Evolutionary conservation across 1,284 basidiomycete genomes (phyloP).

Genomic region (Cryptococcus hybrid): DNA sequence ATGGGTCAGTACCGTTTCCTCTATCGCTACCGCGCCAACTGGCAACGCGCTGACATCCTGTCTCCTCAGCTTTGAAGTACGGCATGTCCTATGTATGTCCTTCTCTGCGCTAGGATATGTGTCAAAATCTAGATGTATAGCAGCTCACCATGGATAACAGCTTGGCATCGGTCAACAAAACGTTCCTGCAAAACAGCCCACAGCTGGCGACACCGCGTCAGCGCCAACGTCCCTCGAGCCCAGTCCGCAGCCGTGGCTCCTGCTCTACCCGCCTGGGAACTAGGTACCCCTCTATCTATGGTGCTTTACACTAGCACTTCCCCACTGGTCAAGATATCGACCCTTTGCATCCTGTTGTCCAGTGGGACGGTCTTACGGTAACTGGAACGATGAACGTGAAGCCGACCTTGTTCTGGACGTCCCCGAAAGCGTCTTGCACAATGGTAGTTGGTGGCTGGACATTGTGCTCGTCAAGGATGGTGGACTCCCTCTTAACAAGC

Average conservation of each 20-base stretch:
- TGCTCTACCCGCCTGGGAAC: constrained; percentile 46
- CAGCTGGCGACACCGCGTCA: constrained; percentile 5
- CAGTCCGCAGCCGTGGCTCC: constrained; percentile 5
- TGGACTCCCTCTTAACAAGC: constrained; percentile 57
- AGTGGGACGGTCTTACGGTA: constrained; percentile 77
- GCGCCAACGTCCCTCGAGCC: neutral
- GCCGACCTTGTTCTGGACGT: constrained; percentile 68
- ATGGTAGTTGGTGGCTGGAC: constrained; percentile 73
- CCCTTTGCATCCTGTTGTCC: constrained; percentile 34
- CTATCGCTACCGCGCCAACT: neutral
- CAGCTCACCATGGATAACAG: neutral
- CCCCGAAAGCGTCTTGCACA: constrained; percentile 69
- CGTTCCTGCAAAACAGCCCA: too few species aligned
- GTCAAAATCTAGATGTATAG: neutral
- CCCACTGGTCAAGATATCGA: constrained; percentile 52
- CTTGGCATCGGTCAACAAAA: constrained; percentile 13
- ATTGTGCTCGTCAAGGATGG: constrained; percentile 77
- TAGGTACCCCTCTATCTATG: constrained; percentile 56
- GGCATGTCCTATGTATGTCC: constrained; percentile 40
- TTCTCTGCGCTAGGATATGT: neutral
- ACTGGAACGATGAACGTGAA: constrained; percentile 68
- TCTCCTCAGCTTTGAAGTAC: constrained; percentile 33
- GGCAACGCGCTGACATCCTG: neutral
- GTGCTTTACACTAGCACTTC: constrained; percentile 66
- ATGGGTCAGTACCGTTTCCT: constrained; percentile 24